Percentiles rank a stretch among this genome's conserved stretches.
These are phyloP conservation scores for Collybia nuda DNA, from an alignment of 768 basidiomycete genomes.

Conservation along the genomic window DNA sequence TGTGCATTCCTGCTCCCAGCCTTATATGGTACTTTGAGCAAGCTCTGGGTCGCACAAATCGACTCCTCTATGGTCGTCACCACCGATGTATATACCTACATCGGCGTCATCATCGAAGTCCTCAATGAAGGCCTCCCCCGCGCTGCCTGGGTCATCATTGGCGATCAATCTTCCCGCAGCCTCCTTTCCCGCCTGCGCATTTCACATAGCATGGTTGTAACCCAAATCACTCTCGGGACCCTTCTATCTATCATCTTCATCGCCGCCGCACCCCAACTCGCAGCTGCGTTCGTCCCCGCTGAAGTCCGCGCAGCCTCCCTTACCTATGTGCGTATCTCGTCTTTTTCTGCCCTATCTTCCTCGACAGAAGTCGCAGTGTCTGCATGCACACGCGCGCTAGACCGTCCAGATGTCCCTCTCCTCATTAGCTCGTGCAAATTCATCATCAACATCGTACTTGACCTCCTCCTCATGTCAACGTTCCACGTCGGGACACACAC, in stretches of 20 bases:
- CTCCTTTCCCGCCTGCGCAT: background rate
- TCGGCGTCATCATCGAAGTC: conserved; percentile 18
- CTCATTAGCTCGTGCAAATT: conserved; percentile 15
- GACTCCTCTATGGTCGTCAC: conserved; percentile 19
- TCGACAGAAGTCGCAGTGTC: conserved; percentile 13
- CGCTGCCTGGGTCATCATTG: conserved; percentile 14
- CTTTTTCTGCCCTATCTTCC: conserved; percentile 14
- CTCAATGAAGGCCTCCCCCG: conserved; percentile 21
- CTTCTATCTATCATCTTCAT: conserved; percentile 20
- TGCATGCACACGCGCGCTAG: conserved; percentile 16
- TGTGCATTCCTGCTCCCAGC: conserved; percentile 20
- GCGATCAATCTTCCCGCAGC: background rate
- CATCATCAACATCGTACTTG: conserved; percentile 16
- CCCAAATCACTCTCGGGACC: conserved; percentile 11
- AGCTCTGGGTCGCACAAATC: conserved; percentile 22
- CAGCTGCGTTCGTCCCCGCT: conserved; percentile 15
- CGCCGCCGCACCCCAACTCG: conserved; percentile 17
- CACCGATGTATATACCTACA: conserved; percentile 20
- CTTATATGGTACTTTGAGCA: conserved; percentile 18
- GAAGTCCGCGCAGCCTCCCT: conserved; percentile 12
- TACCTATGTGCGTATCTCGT: conserved; percentile 14
- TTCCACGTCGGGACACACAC: conserved; percentile 13
- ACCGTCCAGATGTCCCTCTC: conserved; percentile 17
- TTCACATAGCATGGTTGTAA: conserved; percentile 15
- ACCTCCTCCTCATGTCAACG: conserved; percentile 16